Evolutionary conservation across 139 green algal genomes (phyloP).

Genomic region (Auxenochlorella pyrenoidosa): DNA sequence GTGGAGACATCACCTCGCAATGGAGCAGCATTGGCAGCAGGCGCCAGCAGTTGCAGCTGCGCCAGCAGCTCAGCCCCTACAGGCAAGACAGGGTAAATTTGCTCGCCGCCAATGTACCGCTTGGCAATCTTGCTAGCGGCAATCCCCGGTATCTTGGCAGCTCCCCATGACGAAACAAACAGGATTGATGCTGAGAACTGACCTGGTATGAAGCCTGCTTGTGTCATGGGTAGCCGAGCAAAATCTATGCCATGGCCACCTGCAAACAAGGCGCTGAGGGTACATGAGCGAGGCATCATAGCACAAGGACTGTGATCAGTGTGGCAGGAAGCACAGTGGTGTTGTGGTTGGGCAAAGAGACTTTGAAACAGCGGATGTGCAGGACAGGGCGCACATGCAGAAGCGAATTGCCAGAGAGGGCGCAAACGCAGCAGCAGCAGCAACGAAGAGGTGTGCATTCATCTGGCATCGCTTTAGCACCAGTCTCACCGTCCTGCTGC

Average conservation of each 20-base stretch:
- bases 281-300: background rate
- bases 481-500: background rate
- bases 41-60: no score
- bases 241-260: background rate
- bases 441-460: no score
- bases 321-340: background rate
- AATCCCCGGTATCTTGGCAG: no score
- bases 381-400: no score
- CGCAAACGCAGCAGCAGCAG: background rate
- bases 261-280: background rate
- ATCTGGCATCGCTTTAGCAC: background rate
- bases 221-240: constrained; percentile 20
- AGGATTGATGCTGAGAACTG: no score
- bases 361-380: no score
- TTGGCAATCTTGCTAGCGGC: no score
- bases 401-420: no score
- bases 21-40: constrained; percentile 11
- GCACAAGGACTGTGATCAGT: background rate
- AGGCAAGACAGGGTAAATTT: no score
- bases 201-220: constrained; percentile 35
- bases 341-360: background rate
- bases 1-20: background rate
- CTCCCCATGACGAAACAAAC: no score
- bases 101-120: no score
- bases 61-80: no score